Evolutionary conservation across 805 yeast species (phyloP).

Genomic region (Barnettozyma botsteinii): DNA sequence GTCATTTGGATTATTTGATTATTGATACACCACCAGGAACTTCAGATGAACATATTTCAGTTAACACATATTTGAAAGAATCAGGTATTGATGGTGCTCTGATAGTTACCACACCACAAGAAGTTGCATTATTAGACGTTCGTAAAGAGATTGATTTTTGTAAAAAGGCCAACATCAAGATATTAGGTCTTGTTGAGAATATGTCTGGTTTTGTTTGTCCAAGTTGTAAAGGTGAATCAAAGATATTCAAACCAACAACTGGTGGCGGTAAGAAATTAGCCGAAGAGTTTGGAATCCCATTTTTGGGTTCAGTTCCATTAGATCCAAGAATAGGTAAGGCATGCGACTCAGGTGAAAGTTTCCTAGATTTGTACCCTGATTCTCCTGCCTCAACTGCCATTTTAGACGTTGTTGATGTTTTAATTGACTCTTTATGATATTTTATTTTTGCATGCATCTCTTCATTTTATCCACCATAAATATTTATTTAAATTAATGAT

Average conservation of each 20-base stretch:
- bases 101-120: conserved; percentile 95
- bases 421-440: conserved; percentile 41
- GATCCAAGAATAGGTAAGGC: conserved; percentile 91
- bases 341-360: conserved; percentile 83
- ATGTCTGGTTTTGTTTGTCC: conserved; percentile 99
- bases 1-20: conserved; percentile 73
- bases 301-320: conserved; percentile 87
- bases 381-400: conserved; percentile 91
- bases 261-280: conserved; percentile 92
- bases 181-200: conserved; percentile 90
- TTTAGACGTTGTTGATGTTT: conserved; percentile 69
- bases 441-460: background rate
- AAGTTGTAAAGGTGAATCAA: conserved; percentile 81
- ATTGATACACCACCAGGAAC: conserved; percentile 99
- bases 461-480: background rate
- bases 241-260: conserved; percentile 89
- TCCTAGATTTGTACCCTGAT: conserved; percentile 78
- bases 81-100: conserved; percentile 94
- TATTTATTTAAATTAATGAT: background rate
- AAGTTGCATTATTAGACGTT: conserved; percentile 90
- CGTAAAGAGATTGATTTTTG: conserved; percentile 95
- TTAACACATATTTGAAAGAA: conserved; percentile 81
- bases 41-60: conserved; percentile 91
- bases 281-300: conserved; percentile 68
- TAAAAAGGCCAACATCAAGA: conserved; percentile 77